Percentiles rank a stretch among this genome's conserved stretches.
These are phyloP conservation scores for Seiridium cupressi DNA, from an alignment of 2,329 filamentous ascomycete species.

Conservation along the genomic window DNA sequence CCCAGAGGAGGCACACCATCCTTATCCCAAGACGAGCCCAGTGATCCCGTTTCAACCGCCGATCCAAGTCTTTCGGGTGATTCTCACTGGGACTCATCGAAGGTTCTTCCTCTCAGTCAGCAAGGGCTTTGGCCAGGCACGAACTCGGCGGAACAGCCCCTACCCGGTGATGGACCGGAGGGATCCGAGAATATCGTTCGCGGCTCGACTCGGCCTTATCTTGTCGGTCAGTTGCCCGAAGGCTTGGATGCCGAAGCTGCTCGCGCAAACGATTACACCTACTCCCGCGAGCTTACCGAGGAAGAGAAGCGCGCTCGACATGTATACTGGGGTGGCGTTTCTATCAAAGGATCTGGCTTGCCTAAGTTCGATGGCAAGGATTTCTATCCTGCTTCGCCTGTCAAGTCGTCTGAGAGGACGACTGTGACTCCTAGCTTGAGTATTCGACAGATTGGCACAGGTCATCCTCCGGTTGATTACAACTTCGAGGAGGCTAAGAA, in stretches of 20 bases:
- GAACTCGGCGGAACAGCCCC: neutral
- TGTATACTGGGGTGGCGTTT: conserved; percentile 59
- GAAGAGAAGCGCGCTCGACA: conserved; percentile 59
- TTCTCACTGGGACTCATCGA: neutral
- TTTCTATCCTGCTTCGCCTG: conserved; percentile 59
- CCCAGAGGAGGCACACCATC: conserved; percentile 31
- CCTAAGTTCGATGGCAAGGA: conserved; percentile 66
- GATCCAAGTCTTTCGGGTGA: conserved; percentile 3
- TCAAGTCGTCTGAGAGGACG: conserved; percentile 28
- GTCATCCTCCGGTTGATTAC: conserved; percentile 13
- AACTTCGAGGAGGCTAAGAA: conserved; percentile 14
- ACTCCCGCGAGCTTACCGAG: conserved; percentile 54
- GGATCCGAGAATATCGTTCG: neutral
- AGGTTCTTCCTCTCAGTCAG: neutral
- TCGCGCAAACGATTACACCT: conserved; percentile 48
- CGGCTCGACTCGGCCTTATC: conserved; percentile 42
- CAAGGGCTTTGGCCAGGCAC: neutral
- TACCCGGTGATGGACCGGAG: neutral
- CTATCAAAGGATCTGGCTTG: conserved; percentile 49
- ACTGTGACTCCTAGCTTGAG: neutral
- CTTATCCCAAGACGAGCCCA: conserved; percentile 10
- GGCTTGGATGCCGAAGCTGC: conserved; percentile 40
- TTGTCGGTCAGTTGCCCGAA: conserved; percentile 50
- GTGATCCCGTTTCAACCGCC: neutral
- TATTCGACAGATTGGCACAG: conserved; percentile 4